phyloP scores from a whole-genome alignment of 2,329 filamentous ascomycete species.

The Penicillium sp. region DNA sequence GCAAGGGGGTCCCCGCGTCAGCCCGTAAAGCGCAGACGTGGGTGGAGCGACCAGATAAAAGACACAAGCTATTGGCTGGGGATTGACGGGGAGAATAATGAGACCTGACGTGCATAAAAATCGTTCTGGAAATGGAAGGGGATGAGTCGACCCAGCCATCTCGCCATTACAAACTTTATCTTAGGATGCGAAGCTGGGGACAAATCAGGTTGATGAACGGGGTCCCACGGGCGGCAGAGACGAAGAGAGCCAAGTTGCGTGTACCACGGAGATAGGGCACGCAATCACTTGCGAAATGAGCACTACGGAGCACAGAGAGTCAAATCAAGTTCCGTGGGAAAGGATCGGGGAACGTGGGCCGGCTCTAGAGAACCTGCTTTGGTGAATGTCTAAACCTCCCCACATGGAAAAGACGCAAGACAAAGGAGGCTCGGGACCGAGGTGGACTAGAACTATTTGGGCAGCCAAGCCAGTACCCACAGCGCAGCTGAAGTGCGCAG shows the following conservation, averaged over 20 bases:
- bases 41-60: not conserved
- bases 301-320: not conserved
- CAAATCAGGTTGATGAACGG: constrained; percentile 14
- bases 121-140: constrained; percentile 10
- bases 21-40: not conserved
- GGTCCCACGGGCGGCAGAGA: constrained; percentile 15
- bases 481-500: constrained; percentile 1
- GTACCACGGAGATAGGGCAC: constrained; percentile 3
- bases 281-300: not conserved
- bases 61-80: not conserved
- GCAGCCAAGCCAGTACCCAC: constrained; percentile 11
- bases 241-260: constrained; percentile 9
- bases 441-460: not conserved
- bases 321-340: constrained; percentile 12
- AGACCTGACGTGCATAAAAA: constrained; percentile 1
- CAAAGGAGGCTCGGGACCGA: constrained; percentile 17
- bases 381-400: constrained; percentile 14
- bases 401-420: constrained; percentile 22
- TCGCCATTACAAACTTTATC: constrained; percentile 19
- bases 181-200: constrained; percentile 7
- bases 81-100: not conserved
- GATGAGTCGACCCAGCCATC: constrained; percentile 11
- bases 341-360: constrained; percentile 16
- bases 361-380: constrained; percentile 23
- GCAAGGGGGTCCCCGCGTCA: constrained; percentile 17